Base-by-base conservation (phyloP, 352 stramenopile species). In the Phytophthora chlamydospora region DNA sequence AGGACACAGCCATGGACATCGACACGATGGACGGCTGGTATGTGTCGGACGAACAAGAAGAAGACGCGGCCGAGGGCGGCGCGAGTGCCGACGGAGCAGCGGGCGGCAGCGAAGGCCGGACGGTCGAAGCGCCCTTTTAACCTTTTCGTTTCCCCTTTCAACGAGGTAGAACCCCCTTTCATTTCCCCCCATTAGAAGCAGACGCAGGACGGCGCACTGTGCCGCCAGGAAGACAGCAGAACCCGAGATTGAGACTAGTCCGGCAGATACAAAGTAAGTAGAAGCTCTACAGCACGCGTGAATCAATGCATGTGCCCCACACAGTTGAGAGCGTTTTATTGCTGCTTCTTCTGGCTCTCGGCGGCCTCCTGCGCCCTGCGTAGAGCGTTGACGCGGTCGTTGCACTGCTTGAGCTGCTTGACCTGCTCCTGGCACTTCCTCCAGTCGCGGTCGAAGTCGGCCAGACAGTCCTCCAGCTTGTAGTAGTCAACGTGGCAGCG, bases 21-120 rank as follows among this genome's bases (percentile, higher is more conserved):
- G 86, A 95, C 58, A 93, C 86, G 13, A 95, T 95, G 84, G 86
- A 95, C 60, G 84, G 84, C 19, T 95, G 86, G 86, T 95, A 95
- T 58, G 86, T 92, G 58, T 93, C 80, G 38, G 84, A 93, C 40
- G 80, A 91, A 47, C 84, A 88, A 45, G 84, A 93, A 49, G 85
- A 93, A 63, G 68, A 85, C n/a, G 76, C 80, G 44, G 59, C 58
- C 21, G 64, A 71, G 24, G 58, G 62, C 0, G 32, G 39, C 12
- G 32, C 38, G 7, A 47, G 17, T 19, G 27, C 47, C 11, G 68
- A 75, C 36, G 52, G 51, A 4, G 42, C 58, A 8, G 44, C 65
- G 17, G 49, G 54, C 11, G 33, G 66, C 19, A 63, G 41, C 34
- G 65, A 68, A 57, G 80, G 80, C 54, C 74, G 80, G 54, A 90